Conservation (phyloP, 129 eudicot species). For the Helichrysum umbraculigerum region DNA sequence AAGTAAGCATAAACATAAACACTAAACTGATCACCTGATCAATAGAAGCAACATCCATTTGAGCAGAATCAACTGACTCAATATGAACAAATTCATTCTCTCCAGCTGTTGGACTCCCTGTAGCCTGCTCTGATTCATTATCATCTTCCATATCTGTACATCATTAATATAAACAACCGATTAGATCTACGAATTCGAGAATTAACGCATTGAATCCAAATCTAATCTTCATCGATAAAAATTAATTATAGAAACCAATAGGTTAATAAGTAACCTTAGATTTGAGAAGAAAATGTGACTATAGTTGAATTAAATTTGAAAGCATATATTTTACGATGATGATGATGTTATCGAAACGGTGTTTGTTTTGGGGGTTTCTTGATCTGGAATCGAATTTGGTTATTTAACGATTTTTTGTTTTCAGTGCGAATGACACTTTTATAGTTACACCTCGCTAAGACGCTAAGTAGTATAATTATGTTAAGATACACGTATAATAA, state of each 20-base stretch:
- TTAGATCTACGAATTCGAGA: constrained; percentile 32
- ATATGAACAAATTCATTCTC: constrained; percentile 39
- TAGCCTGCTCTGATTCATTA: constrained; percentile 43
- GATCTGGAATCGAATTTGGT: constrained; percentile 31
- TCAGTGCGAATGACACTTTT: neutral
- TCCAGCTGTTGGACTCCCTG: constrained; percentile 39
- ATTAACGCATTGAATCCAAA: constrained; percentile 11
- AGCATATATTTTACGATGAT: constrained; percentile 5
- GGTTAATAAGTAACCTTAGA: constrained; percentile 30
- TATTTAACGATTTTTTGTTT: constrained; percentile 3
- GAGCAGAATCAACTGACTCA: constrained; percentile 42
- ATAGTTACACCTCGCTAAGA: neutral
- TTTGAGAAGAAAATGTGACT: constrained; percentile 22
- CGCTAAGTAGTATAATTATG: too few relatives aligned
- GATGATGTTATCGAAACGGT: constrained; percentile 2
- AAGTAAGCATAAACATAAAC: constrained; percentile 11
- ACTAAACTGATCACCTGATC: constrained; percentile 37
- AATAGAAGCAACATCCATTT: constrained; percentile 35
- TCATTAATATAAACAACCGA: constrained; percentile 33
- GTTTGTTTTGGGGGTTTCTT: constrained; percentile 24
- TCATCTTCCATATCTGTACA: constrained; percentile 56
- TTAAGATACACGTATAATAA: too few relatives aligned
- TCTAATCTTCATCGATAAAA: constrained; percentile 19
- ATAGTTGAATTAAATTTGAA: constrained; percentile 35
- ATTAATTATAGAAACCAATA: constrained; percentile 6